phyloP scores from a whole-genome alignment of 2,329 filamentous ascomycete species.

The Sporothrix variecibatus region DNA sequence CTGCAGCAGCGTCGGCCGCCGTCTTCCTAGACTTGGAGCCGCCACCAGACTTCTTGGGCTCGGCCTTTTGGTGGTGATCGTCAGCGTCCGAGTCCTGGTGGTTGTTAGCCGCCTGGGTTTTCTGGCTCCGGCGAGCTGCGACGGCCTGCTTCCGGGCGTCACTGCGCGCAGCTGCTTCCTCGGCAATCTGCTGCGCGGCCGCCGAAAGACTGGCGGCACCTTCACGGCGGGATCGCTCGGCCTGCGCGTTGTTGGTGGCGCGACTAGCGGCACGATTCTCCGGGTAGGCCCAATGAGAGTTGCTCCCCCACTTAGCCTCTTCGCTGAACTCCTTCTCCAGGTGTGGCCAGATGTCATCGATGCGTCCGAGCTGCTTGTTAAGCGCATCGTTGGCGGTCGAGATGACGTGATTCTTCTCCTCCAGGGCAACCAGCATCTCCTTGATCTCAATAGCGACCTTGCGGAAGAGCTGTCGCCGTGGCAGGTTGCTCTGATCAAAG shows the following conservation, averaged over 20 bases:
- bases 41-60: conserved; percentile 64
- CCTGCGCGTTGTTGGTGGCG: conserved; percentile 59
- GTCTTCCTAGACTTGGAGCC: conserved; percentile 63
- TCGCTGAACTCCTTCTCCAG: conserved; percentile 90
- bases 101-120: conserved; percentile 36
- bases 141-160: conserved; percentile 83
- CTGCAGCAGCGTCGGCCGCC: conserved; percentile 32
- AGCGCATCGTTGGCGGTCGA: conserved; percentile 89
- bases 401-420: conserved; percentile 97
- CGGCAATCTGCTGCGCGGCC: conserved; percentile 74
- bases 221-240: conserved; percentile 76
- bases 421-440: conserved; percentile 84
- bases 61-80: conserved; percentile 58
- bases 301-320: conserved; percentile 88
- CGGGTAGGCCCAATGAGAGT: conserved; percentile 92
- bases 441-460: conserved; percentile 76
- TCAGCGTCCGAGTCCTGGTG: conserved; percentile 75
- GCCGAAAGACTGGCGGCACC: conserved; percentile 76
- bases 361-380: conserved; percentile 77
- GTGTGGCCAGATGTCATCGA: conserved; percentile 85
- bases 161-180: conserved; percentile 80
- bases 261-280: conserved; percentile 68
- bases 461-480: conserved; percentile 72
- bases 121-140: conserved; percentile 72
- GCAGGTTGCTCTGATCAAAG: conserved; percentile 60